Evolutionary conservation across 345 rosid genomes (phyloP).

Genomic region (Gynandropsis gynandra): DNA sequence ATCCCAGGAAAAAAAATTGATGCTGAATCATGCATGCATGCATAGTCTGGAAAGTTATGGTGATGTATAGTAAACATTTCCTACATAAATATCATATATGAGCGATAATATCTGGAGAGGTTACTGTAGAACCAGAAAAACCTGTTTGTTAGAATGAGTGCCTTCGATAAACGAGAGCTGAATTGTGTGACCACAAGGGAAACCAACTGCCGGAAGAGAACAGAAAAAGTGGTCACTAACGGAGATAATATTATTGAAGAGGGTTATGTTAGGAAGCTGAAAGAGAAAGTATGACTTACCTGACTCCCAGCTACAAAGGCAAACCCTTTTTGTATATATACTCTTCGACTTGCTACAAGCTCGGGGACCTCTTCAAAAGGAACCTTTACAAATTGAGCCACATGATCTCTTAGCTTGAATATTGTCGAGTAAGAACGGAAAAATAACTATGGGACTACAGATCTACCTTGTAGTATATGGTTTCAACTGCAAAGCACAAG

Average conservation of each 20-base stretch:
- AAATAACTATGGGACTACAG: constrained; percentile 14
- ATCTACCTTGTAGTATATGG: constrained; percentile 67
- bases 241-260: neutral
- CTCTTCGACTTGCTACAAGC: constrained; percentile 76
- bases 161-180: constrained; percentile 70
- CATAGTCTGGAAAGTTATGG: neutral
- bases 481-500: constrained; percentile 48
- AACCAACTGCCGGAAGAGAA: constrained; percentile 45
- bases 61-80: too few relatives aligned
- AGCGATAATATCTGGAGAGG: neutral
- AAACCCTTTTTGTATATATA: constrained; percentile 56
- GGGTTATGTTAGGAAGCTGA: constrained; percentile 15
- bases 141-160: constrained; percentile 85
- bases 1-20: neutral
- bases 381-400: constrained; percentile 42
- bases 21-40: neutral
- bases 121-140: constrained; percentile 15
- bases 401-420: neutral
- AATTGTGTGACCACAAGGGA: constrained; percentile 78
- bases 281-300: constrained; percentile 27
- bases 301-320: constrained; percentile 89
- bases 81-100: too few relatives aligned
- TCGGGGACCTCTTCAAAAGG: constrained; percentile 98
- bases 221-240: constrained; percentile 3
- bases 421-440: neutral